Base-by-base conservation (phyloP, 2,329 filamentous ascomycete genomes). In the Emmonsia crescens region DNA sequence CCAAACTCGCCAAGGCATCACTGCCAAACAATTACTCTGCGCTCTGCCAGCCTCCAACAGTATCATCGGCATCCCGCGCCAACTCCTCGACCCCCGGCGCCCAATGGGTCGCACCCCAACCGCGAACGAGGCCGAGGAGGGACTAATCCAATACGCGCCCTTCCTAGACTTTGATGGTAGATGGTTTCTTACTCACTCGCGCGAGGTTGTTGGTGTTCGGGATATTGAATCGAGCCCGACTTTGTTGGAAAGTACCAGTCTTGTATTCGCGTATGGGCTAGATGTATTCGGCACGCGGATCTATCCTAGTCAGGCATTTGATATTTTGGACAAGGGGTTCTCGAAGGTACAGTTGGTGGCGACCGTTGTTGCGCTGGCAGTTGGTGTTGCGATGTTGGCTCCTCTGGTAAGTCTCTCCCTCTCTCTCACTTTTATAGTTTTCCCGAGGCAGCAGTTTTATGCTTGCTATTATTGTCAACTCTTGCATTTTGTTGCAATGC, bases 281-380 rank as follows among this genome's bases (percentile, higher is more conserved):
- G 94, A 99, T 73, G 78, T 97, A 1, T 99, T 95, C 67, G 91
- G 89, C 16, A 93, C 91, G 0, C 81, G 91, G 59, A 84, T 95
- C 12, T 85, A 88, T n/a, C 94, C 94, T 0, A 96, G 91, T 74
- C 85, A 89, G 68, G 83, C 89, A 19, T 99, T 99, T 74, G 94
- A 99, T 76, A 85, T 97, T 49, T 78, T 99, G 19, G 94, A 91
- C 64, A 94, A 91, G 76, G 89, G 90, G 2, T 99, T 99, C 75
- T 94, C 93, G 73, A 96, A 96, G 79, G 72, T 91, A 61, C 89
- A 91, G 68, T 83, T 99, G 71, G 74, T 96, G 44, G 80, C 83
- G 19, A 99, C 94, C 0, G 91, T 99, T 44, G 79, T 88, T 48
- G 93, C 90, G 21, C 80, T 97, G 67, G 84, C 83, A 54, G 81